Evolutionary conservation across 2,329 filamentous ascomycete genomes (phyloP), one percentile per base, ranked within the genome.

Genomic region (Ilyonectria robusta): DNA sequence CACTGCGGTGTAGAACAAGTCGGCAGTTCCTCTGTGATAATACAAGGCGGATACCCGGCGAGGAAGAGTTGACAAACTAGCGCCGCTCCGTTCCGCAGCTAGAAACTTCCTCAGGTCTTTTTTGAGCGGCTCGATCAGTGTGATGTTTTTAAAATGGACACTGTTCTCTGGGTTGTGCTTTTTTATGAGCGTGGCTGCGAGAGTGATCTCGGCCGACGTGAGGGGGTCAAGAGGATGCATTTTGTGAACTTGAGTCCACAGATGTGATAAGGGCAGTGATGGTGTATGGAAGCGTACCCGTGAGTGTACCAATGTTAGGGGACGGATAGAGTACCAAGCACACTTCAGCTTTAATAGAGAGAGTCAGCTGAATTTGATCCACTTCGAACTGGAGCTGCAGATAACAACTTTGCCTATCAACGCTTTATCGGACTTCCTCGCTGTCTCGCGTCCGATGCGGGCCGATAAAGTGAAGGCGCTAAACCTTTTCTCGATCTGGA

Each of bases 71-170:
- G 47, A 8, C 11, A 40, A 10, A 13, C 40, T 3, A 23, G 7
- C 13, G 21, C 56, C 56, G 31, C 21, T 65, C 40, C 62, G 23
- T n/a, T 65, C 62, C 3, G 62, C 67, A 8, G 51, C 56, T 2
- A 69, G 64, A 21, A 55, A 69, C 17, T 56, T 54, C 11, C 57
- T 59, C 46, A 67, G 19, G 1, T 51, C 37, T n/a, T 57, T 64
- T 50, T 69, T 67, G 3, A 55, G 63, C 3, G 67, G 67, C 46
- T 69, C 67, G 19, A 69, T 51, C 4, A 69, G 56, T 1, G 63
- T 59, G 35, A 67, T 62, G 35, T 56, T 69, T 35, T 69, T 69
- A 44, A 69, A 69, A n/a, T 67, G 65, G 2, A 69, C 44, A 13
- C 59, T 65, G 3, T 21, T 47, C 6, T 40, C 40, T 1, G 21